A percentile compares a stretch with the other conserved stretches of the same genome.
Conservation (phyloP, 1,284 basidiomycete genomes). For the Leccinum holopus region DNA sequence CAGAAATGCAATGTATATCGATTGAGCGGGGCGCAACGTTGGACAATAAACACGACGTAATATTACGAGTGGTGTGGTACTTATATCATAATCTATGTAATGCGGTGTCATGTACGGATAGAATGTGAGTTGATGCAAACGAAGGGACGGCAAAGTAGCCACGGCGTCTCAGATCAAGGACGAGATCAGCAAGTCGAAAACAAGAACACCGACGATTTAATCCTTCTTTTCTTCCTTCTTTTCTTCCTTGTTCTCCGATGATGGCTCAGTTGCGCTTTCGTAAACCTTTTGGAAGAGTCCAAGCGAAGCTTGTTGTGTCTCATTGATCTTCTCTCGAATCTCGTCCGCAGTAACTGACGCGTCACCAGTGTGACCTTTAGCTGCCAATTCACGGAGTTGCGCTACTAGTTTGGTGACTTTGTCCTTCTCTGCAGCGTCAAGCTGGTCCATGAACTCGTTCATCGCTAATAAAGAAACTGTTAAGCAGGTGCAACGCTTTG, state of each 20-base stretch:
- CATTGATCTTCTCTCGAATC: slow-evolving; percentile 92
- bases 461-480: slow-evolving; percentile 55
- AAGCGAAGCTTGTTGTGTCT: slow-evolving; percentile 95
- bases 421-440: slow-evolving; percentile 89
- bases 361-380: slow-evolving; percentile 90
- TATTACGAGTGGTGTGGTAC: slow-evolving; percentile 35
- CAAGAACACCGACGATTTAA: slow-evolving; percentile 37
- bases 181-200: not conserved
- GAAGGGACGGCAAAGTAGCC: slow-evolving; percentile 27
- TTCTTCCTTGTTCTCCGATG: slow-evolving; percentile 49
- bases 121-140: slow-evolving; percentile 20
- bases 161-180: slow-evolving; percentile 13
- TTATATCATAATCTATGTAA: slow-evolving; percentile 33
- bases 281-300: slow-evolving; percentile 99
- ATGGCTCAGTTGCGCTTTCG: slow-evolving; percentile 76
- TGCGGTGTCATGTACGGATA: slow-evolving; percentile 16
- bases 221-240: slow-evolving; percentile 71
- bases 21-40: slow-evolving; percentile 25
- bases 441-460: slow-evolving; percentile 97
- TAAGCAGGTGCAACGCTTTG: not conserved
- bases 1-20: not conserved
- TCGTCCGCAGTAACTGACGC: slow-evolving; percentile 77
- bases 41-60: slow-evolving; percentile 21
- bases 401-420: slow-evolving; percentile 86
- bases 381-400: slow-evolving; percentile 88